A percentile compares a stretch with the other conserved stretches of the same genome.
Conservation (phyloP, 2,329 filamentous ascomycete genomes). For the Xylaria arbuscula region DNA sequence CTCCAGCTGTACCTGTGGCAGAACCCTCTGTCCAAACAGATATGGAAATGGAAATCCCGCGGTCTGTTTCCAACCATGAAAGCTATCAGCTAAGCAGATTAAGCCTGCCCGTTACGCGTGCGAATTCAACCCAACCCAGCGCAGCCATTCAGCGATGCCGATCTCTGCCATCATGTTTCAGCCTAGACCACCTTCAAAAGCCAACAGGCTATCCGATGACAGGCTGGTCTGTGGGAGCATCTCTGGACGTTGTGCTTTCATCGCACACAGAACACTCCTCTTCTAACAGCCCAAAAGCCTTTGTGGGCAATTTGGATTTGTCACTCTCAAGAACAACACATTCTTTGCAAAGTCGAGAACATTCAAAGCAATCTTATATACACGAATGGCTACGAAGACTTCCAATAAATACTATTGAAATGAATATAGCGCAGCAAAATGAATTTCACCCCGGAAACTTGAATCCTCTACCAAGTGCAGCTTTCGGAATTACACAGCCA, state of each 20-base stretch:
- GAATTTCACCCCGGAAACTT: too few relatives aligned
- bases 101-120: background rate
- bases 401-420: background rate
- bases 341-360: background rate
- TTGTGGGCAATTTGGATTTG: background rate
- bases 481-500: background rate
- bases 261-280: background rate
- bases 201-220: background rate
- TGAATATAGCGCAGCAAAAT: background rate
- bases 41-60: background rate
- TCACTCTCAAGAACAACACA: too few relatives aligned
- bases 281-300: background rate
- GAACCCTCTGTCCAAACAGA: background rate
- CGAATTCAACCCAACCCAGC: background rate
- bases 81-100: background rate
- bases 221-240: background rate
- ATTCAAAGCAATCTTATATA: background rate
- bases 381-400: background rate
- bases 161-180: background rate
- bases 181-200: background rate
- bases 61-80: background rate
- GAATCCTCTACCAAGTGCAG: background rate
- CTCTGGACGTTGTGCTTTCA: background rate
- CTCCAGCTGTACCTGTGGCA: background rate
- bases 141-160: background rate